Evolutionary conservation across 352 stramenopile species (phyloP).

Genomic region (Phytophthora sojae): DNA sequence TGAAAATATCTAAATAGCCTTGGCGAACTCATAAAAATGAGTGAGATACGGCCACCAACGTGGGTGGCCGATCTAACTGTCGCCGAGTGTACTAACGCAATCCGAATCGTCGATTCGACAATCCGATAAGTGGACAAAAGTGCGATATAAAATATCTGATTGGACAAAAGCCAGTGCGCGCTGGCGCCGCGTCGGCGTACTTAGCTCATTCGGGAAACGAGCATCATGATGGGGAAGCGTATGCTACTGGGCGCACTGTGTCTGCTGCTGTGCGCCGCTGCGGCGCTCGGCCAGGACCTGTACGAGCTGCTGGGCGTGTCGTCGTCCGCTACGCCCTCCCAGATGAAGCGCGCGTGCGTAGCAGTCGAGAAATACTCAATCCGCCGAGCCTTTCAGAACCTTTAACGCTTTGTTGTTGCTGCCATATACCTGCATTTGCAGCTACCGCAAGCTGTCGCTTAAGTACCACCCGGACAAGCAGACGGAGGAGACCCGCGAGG

Average conservation of each 20-base stretch:
- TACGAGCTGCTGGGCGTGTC: constrained; percentile 77
- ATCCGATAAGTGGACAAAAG: neutral
- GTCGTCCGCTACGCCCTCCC: constrained; percentile 51
- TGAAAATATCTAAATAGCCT: too few species aligned
- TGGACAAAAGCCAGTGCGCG: constrained; percentile 19
- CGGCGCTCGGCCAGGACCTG: constrained; percentile 59
- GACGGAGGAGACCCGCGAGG: constrained; percentile 64
- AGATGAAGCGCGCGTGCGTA: constrained; percentile 81
- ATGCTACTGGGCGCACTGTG: constrained; percentile 47
- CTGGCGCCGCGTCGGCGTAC: constrained; percentile 12
- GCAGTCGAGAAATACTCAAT: neutral
- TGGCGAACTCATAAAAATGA: too few species aligned
- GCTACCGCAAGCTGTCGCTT: constrained; percentile 93
- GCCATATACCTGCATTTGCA: constrained; percentile 16
- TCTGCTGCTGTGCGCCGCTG: constrained; percentile 49
- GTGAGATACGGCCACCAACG: too few species aligned
- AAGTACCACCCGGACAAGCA: constrained; percentile 97
- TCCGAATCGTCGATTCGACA: too few species aligned
- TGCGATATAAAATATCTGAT: constrained; percentile 10
- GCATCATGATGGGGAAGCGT: constrained; percentile 30
- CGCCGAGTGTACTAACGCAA: too few species aligned
- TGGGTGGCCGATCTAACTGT: too few species aligned
- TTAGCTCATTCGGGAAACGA: constrained; percentile 24
- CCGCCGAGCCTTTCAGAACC: neutral
- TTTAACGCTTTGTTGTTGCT: constrained; percentile 10